Evolutionary conservation across 441 rosid species (phyloP).

Genomic region (Theobroma grandiflorum): DNA sequence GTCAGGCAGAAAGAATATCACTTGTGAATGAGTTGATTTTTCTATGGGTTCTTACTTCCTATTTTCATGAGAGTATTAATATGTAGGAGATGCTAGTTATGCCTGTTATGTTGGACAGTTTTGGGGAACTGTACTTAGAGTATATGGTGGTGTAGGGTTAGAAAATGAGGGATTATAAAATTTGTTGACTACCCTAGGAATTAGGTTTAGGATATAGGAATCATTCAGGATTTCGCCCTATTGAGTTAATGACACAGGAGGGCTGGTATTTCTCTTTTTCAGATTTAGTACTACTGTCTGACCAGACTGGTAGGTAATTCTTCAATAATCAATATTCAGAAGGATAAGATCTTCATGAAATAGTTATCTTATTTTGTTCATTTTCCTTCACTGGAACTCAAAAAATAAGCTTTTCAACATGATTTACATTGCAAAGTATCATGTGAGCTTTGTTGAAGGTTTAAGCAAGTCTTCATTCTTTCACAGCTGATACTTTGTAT

Average conservation of each 20-base stretch:
- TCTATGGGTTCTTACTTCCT: background rate
- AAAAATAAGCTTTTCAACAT: background rate
- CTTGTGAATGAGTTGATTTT: background rate
- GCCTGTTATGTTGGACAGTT: background rate
- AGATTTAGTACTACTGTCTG: no score
- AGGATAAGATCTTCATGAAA: background rate
- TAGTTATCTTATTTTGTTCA: background rate
- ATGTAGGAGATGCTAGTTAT: background rate
- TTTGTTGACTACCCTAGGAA: background rate
- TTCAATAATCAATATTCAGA: background rate
- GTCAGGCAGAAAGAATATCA: background rate
- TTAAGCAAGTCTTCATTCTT: background rate
- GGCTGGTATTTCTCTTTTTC: background rate
- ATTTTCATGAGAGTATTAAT: background rate
- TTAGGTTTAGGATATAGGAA: background rate
- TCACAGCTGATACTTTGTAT: background rate
- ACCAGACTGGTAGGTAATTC: background rate
- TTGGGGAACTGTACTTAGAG: background rate
- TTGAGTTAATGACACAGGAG: background rate
- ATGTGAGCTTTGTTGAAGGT: background rate
- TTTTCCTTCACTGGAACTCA: background rate
- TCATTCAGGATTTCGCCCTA: background rate
- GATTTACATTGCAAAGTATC: background rate
- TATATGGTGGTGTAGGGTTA: background rate
- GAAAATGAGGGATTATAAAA: background rate